These are phyloP conservation scores for Durio zibethinus DNA, from an alignment of 345 rosid species.

Conservation along the genomic window DNA sequence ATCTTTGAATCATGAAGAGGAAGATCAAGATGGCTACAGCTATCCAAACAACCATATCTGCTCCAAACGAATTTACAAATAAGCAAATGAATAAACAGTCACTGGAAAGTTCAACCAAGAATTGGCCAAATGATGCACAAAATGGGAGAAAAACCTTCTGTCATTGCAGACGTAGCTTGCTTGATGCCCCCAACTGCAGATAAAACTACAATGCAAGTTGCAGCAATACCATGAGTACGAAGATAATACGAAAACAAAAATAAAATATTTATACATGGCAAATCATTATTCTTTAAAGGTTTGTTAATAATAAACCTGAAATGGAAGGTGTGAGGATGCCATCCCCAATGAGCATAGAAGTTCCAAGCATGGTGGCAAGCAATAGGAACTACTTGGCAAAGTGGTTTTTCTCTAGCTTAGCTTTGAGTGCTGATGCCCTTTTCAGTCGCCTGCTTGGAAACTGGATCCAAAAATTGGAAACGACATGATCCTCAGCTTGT, in stretches of 20 bases:
- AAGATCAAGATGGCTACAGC: not conserved
- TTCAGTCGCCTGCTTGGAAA: constrained; percentile 21
- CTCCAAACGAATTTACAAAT: not conserved
- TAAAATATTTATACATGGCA: too few relatives aligned
- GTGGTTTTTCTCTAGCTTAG: constrained; percentile 28
- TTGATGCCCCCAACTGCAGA: not conserved
- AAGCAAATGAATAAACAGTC: not conserved
- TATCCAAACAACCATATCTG: constrained; percentile 16
- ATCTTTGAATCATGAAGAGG: constrained; percentile 37
- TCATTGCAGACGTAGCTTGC: not conserved
- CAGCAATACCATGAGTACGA: too few relatives aligned
- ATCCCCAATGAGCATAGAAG: constrained; percentile 58
- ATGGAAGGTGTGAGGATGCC: constrained; percentile 56
- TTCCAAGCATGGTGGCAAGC: constrained; percentile 40
- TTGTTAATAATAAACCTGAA: too few relatives aligned
- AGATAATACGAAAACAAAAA: too few relatives aligned
- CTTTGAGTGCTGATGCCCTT: constrained; percentile 28
- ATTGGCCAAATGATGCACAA: not conserved
- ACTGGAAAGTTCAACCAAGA: not conserved
- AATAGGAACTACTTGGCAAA: constrained; percentile 32
- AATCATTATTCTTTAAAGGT: too few relatives aligned
- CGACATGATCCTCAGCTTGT: constrained; percentile 32
- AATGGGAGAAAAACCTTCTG: not conserved
- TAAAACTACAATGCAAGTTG: not conserved
- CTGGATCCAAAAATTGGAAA: constrained; percentile 29